phyloP scores from a whole-genome alignment of 2,329 filamentous ascomycete species.

The Tolypocladium inflatum region DNA sequence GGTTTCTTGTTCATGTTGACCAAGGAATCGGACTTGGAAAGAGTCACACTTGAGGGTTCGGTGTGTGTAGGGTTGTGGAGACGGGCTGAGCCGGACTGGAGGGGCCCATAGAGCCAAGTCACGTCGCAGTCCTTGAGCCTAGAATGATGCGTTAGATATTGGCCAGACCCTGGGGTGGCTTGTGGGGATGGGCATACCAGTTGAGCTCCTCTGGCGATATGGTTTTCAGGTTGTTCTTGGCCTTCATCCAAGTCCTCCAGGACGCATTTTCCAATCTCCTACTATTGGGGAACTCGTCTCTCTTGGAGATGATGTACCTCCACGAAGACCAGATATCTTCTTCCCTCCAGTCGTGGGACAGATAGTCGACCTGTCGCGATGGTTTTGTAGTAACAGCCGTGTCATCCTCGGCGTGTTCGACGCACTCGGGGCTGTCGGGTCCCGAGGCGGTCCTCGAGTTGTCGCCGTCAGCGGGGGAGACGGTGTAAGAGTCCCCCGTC shows the following conservation, averaged over 20 bases:
- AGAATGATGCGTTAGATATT: constrained; percentile 17
- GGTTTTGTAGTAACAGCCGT: constrained; percentile 64
- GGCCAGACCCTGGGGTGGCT: not conserved
- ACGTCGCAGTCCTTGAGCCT: constrained; percentile 97
- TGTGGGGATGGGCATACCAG: constrained; percentile 48
- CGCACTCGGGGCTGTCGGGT: constrained; percentile 46
- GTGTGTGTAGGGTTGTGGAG: constrained; percentile 34
- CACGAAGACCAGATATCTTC: constrained; percentile 98
- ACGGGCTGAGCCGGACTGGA: constrained; percentile 62
- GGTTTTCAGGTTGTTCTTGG: constrained; percentile 77
- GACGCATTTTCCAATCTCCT: constrained; percentile 88
- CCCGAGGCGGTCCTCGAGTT: constrained; percentile 40
- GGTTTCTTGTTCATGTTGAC: constrained; percentile 65
- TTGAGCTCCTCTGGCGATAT: constrained; percentile 87
- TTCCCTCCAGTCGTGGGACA: constrained; percentile 87
- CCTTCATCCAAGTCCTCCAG: constrained; percentile 94
- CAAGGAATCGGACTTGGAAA: constrained; percentile 54
- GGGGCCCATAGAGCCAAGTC: constrained; percentile 91
- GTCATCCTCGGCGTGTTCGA: constrained; percentile 66
- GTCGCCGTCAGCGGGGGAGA: constrained; percentile 46
- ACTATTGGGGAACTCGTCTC: constrained; percentile 70
- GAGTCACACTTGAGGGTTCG: constrained; percentile 28
- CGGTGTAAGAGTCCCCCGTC: constrained; percentile 38
- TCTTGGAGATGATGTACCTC: constrained; percentile 80
- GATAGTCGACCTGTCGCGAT: constrained; percentile 86